Evolutionary conservation across 306 rosid genomes (phyloP).

Genomic region (Albizia julibrissin): DNA sequence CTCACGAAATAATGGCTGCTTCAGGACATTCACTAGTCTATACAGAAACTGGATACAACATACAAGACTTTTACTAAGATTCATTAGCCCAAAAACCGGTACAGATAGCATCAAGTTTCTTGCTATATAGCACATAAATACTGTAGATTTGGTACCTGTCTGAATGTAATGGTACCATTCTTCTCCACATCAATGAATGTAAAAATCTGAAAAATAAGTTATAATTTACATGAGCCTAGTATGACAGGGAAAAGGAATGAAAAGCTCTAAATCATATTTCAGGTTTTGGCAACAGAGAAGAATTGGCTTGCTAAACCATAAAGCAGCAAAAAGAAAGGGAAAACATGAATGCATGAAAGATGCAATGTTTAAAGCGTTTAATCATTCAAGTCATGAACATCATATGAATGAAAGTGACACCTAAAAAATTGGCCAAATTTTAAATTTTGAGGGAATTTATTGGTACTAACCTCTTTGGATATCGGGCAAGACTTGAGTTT

Average conservation of each 20-base stretch:
- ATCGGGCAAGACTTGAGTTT: not conserved
- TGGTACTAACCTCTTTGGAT: not conserved
- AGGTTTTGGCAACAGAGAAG: not conserved
- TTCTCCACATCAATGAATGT: not conserved
- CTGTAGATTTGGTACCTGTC: no score
- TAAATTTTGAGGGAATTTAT: not conserved
- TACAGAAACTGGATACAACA: not conserved
- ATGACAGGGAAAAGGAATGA: not conserved
- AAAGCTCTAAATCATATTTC: not conserved
- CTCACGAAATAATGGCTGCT: not conserved
- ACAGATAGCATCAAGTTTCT: not conserved
- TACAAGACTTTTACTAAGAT: not conserved
- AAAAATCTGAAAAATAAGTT: not conserved
- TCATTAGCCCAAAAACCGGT: not conserved
- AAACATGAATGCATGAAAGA: not conserved
- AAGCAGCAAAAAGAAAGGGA: not conserved
- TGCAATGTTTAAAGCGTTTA: no score
- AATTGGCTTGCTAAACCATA: not conserved
- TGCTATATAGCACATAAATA: not conserved
- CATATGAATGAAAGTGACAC: not conserved
- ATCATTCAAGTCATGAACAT: no score
- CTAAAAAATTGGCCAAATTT: not conserved
- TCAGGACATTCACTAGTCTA: not conserved
- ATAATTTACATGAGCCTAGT: not conserved
- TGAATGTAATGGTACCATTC: no score